Evolutionary conservation across 768 basidiomycete genomes (phyloP).

Genomic region (Clathrus columnatus): DNA sequence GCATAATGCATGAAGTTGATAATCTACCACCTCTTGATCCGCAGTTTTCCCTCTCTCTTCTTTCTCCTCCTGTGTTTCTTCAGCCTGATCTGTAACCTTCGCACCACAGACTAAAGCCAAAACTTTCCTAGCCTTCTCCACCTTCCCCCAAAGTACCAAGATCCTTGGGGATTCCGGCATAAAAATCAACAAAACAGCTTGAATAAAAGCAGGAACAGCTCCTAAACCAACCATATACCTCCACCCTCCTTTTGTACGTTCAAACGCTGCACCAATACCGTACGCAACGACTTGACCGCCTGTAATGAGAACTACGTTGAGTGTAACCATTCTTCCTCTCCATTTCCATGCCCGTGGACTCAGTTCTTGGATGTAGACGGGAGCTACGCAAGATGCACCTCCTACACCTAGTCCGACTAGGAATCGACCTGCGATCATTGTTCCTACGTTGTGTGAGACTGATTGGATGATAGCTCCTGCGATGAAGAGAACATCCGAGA

Average conservation of each 20-base stretch:
- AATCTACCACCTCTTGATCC: conserved; percentile 33
- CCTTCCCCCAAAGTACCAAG: conserved; percentile 47
- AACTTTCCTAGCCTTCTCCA: conserved; percentile 37
- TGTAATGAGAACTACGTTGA: conserved; percentile 79
- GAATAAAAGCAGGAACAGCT: conserved; percentile 56
- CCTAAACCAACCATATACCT: conserved; percentile 80
- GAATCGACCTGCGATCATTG: conserved; percentile 70
- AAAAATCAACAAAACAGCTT: conserved; percentile 50
- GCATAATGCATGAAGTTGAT: neutral
- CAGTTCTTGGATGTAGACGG: conserved; percentile 78
- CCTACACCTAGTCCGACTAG: conserved; percentile 70
- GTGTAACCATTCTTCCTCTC: conserved; percentile 68
- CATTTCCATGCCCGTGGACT: conserved; percentile 52
- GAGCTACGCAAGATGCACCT: conserved; percentile 67
- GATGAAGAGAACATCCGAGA: conserved; percentile 68
- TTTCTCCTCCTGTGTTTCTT: conserved; percentile 13
- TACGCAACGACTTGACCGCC: conserved; percentile 75
- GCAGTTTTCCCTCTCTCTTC: conserved; percentile 59
- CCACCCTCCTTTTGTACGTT: conserved; percentile 56
- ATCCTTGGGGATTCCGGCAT: conserved; percentile 76
- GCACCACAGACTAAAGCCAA: neutral
- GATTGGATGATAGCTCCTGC: conserved; percentile 66
- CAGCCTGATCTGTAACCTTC: neutral
- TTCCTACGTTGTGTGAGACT: conserved; percentile 58
- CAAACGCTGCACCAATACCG: conserved; percentile 61